A percentile compares a stretch with the other conserved stretches of the same genome.
Evolutionary conservation across 2,329 filamentous ascomycete genomes (phyloP).

Genomic region (Colletotrichum liriopes): DNA sequence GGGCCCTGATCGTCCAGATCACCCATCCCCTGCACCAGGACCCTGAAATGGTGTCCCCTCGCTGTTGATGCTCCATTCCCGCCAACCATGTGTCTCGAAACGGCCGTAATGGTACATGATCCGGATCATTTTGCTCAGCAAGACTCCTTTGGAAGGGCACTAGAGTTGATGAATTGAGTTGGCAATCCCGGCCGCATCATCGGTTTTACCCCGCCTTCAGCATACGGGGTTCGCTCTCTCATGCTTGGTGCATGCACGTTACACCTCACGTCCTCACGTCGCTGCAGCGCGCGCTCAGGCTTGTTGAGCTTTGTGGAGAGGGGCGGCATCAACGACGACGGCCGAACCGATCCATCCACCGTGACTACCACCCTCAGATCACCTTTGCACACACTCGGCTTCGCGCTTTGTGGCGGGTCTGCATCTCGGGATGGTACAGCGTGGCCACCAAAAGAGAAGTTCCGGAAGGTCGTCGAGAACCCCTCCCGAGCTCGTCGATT

Average conservation of each 20-base stretch:
- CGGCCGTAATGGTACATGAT: neutral
- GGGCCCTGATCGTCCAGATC: slow-evolving; percentile 35
- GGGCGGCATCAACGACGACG: neutral
- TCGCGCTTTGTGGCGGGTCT: slow-evolving; percentile 14
- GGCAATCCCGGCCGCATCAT: neutral
- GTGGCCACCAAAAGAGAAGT: slow-evolving; percentile 7
- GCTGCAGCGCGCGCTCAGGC: neutral
- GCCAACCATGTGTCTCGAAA: slow-evolving; percentile 10
- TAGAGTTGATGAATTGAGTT: neutral
- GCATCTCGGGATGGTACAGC: slow-evolving; percentile 2
- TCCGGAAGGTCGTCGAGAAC: slow-evolving; percentile 13
- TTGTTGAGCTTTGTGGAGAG: neutral
- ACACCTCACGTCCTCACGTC: neutral
- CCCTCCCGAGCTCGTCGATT: neutral
- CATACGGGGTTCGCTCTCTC: neutral
- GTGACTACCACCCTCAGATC: slow-evolving; percentile 10
- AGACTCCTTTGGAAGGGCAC: too few species aligned
- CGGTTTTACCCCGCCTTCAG: slow-evolving; percentile 7
- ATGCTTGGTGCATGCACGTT: slow-evolving; percentile 1
- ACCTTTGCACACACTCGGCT: neutral
- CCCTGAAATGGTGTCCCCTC: slow-evolving; percentile 24
- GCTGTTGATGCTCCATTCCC: slow-evolving; percentile 6
- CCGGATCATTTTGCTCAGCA: slow-evolving; percentile 7
- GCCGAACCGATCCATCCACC: neutral
- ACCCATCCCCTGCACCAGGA: slow-evolving; percentile 31